Evolutionary conservation across 2,329 filamentous ascomycete species (phyloP), one percentile per base, ranked within the genome.

Genomic region (Aspergillus sp.): DNA sequence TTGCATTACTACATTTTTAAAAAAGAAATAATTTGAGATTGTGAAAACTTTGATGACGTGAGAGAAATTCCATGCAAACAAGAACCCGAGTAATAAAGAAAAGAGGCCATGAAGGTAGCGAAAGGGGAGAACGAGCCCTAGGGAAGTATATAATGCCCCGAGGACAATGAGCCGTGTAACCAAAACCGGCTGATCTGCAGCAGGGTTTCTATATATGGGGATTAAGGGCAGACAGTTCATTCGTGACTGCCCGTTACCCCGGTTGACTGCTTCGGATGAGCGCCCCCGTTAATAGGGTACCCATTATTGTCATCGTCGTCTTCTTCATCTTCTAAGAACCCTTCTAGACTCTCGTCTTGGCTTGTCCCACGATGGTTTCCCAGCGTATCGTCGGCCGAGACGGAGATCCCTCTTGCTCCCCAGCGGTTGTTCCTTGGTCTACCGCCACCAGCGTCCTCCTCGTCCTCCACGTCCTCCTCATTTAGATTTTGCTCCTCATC

Each of bases 371-470:
- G 65, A 15, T 69, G 67, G 25, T 64, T 63, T 23, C 72, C 72
- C 57, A 79, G 55, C 0, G 77, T 78, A 55, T 87, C 85, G 66
- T 87, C 85, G 0, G 85, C 85, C 19, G 83, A 84, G 2, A 88
- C 82, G 2, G 83, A 85, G 45, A 88, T 84, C 15, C 85, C 85
- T 58, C 84, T 76, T 2, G 79, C 75, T 8, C 85, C 85, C 85
- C 85, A 87, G 36, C 80, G 78, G 60, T 82, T 83, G 57, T 66
- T 67, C 43, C 64, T 67, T n/a, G 67, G 62, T 30, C 69, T 67
- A 5, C 62, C 62, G 13, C 64, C 65, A 50, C 72, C 66, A 8
- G 60, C 54, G 38, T 68, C 54, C 15, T 62, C 60, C 47, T 67
- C 65, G 10, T 67, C 70, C 9, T 70, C 72, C 9, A 66, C 65